Evolutionary conservation across 345 rosid genomes (phyloP), one percentile per base, ranked within the genome.

Genomic region (Mallotus nudiflorus): DNA sequence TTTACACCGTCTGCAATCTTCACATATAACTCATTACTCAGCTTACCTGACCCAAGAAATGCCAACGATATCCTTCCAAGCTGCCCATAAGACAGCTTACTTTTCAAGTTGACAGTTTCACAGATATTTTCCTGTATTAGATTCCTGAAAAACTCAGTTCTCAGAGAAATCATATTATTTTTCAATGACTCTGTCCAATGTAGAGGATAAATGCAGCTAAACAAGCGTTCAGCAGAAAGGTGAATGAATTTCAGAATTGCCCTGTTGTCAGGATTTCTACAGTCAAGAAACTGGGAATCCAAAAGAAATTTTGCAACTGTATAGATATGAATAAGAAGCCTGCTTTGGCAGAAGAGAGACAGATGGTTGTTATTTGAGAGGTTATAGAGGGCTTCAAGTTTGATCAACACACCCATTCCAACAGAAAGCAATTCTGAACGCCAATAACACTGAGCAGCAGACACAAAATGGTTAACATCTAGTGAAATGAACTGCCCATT

Each of bases 11-110:
- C 22, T 2, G 29, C 57, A 13, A 72, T 73, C 48, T 57, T 68
- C 48, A 0, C 18, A 68, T 53, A 72, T 0, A 70, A 56, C 39
- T 39, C 78, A 19, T 37, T 10, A 0, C 19, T 18, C 0, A 75
- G 54, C 57, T 66, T 57, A 25, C 71, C 67, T 37, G 87, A 81
- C 27, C 91, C 88, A 64, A 87, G 83, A 80, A 85, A 68, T 10
- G 75, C 56, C 67, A 73, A 29, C 10, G 70, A 77, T 51, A 83
- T 29, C 44, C 57, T 66, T 46, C 91, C 91, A 55, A 74, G 68
- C 46, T 75, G 70, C 46, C 84, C 80, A 75, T 81, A 76, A 5
- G 88, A 77, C 31, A 82, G 49, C 0, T n/a, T 35, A 9, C 45
- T 28, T 15, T 42, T 60, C 20, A 27, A 55, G 62, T 59, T 45